Conservation (phyloP, 164 flowering plant species). For the Vitis cinerea region DNA sequence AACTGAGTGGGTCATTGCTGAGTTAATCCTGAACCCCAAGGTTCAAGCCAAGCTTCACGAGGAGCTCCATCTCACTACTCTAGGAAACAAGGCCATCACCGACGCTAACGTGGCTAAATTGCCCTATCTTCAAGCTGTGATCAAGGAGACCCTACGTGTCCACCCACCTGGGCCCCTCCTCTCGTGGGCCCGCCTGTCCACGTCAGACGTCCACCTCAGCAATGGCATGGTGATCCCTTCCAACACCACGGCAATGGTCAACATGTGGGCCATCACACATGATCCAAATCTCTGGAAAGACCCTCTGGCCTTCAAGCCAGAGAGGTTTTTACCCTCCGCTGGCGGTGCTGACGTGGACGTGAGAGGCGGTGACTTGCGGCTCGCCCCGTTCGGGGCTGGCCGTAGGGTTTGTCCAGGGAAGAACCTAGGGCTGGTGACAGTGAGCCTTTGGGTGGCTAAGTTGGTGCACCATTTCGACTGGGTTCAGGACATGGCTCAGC, state of each 20-base stretch:
- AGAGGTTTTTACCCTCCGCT: neutral
- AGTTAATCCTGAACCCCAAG: slow-evolving; percentile 40
- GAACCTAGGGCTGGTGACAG: slow-evolving; percentile 14
- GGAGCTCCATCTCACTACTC: slow-evolving; percentile 27
- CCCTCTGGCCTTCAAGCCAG: slow-evolving; percentile 9
- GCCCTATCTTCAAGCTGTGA: slow-evolving; percentile 46
- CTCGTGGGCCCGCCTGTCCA: slow-evolving; percentile 62
- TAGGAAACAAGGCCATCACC: slow-evolving; percentile 8
- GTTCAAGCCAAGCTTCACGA: slow-evolving; percentile 36
- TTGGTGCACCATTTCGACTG: slow-evolving; percentile 15
- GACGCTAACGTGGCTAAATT: slow-evolving; percentile 37
- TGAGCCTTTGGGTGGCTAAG: slow-evolving; percentile 14
- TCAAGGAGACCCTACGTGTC: slow-evolving; percentile 53
- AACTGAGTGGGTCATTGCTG: slow-evolving; percentile 68
- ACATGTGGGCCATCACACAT: slow-evolving; percentile 36
- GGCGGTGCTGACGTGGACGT: neutral
- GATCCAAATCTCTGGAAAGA: slow-evolving; percentile 6
- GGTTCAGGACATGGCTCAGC: too few species aligned
- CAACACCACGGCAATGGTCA: slow-evolving; percentile 37
- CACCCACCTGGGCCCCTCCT: slow-evolving; percentile 78
- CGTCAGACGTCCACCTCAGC: slow-evolving; percentile 22
- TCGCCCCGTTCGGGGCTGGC: slow-evolving; percentile 26
- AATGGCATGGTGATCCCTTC: slow-evolving; percentile 25
- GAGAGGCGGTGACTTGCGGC: slow-evolving; percentile 9
- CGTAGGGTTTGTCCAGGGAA: slow-evolving; percentile 20